Base-by-base conservation (phyloP, 2,329 filamentous ascomycete species). In the Helicocarpus griseus region DNA sequence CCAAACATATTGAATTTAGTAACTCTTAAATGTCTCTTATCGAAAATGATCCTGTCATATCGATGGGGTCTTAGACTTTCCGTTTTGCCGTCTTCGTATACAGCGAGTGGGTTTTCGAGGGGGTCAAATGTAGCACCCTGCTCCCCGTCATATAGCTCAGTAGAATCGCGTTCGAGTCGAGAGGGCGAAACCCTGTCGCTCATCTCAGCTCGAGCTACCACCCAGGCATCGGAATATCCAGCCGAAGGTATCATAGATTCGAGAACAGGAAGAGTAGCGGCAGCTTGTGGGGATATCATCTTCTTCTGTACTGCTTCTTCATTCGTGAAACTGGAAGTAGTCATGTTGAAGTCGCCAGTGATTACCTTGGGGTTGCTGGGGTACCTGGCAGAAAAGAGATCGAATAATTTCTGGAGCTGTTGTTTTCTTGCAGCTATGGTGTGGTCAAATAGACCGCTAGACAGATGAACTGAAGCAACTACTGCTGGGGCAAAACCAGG, bases 61-160 rank as follows among this genome's bases (percentile, higher is more conserved):
- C 83, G 69, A 59, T 86, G 82, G 1, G 83, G 81, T 19, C 80
- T 72, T 56, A 75, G 75, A 45, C 78, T 73, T 44, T 70, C 64
- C 1, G 73, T 73, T 43, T 61, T 68, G 2, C 70, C 71, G 1
- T 77, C 73, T 3, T 74, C 74, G 9, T 71, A 68, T 1, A 75
- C 73, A 2, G 82, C 81, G 11, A 83, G 69, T 0, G 65, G 62
- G 57, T 86, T 86, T 5, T 66, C 65, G 1, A 66, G 65, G 0
- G 82, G 82, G 58, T 86, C 77, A 60, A 83, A 86, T 0, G 83
- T 86, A 3, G 81, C 79, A 1, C 81, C 82, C 54, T 80, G 73
- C 61, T 85, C 82, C 1, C 81, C 83, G 49, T 80, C 75, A 28
- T 73, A 75, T 0, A 72, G 54, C 14, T 73, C 68, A 9, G 64